Base-by-base conservation (phyloP, 1,284 basidiomycete species). In the Naganishia sp. region DNA sequence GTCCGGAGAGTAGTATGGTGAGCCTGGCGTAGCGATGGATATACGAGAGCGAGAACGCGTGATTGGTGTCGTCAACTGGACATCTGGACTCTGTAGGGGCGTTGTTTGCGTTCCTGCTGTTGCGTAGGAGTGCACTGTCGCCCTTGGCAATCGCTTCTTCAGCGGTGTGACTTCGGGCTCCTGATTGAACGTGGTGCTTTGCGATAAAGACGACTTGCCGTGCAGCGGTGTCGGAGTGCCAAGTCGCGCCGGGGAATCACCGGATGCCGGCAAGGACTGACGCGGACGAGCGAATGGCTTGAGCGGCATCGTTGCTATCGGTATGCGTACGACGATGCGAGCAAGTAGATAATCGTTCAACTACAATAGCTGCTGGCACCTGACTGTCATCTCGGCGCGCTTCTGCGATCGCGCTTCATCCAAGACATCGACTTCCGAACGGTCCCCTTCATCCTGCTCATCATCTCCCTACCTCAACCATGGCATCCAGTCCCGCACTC, bases 1-100 rank as follows among this genome's bases (percentile, higher is more conserved):
- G 21, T 53, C 53, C 7, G 57, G 58, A 6, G 65, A 62, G 41
- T 67, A 66, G 35, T 65, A 69, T 3, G 68, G 65, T 11, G 61
- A 53, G 35, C 61, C 61, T 1, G 64, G 65, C 9, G 51, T 54
- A 41, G 58, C 57, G 15, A 61, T 21, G 2, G 57, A 62, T 13
- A 61, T 32, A 11, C 58, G 57, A 17, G 65, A 47, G 21, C 65
- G 50, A 18, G 57, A 54, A 21, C 65, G 41, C 10, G 60, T 47
- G 17, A 42, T 46, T 11, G 46, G 46, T 18, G 58, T 61, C 13
- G 58, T 51, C 1, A 51, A 25, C 21, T 47, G 39, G 3, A 7
- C 35, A 18, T 51, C 10, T 0, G 49, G 58, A 7, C 42, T 23
- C 35, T 50, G 49, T 42, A 39, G 13, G 4, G 47, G 50, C 6